Base-by-base conservation (phyloP, 192 early-diverging fungal genomes). In the Coemansia sp. region DNA sequence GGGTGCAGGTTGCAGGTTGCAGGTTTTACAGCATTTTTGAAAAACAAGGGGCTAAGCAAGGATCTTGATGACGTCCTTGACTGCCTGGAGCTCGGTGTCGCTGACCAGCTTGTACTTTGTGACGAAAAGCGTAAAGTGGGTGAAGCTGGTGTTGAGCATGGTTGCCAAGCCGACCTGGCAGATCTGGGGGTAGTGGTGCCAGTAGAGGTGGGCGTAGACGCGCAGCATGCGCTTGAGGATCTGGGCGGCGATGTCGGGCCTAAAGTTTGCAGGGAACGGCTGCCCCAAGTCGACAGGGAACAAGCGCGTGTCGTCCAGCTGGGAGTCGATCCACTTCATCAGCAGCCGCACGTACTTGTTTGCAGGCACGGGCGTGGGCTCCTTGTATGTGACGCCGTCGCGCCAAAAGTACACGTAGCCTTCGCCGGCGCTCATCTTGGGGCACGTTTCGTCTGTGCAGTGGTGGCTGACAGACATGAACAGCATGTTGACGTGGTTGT, bases 401-500 rank as follows among this genome's bases (percentile, higher is more conserved):
- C 87, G 87, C 96, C 96, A 98, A 56, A 91, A 88, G 79, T 93
- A 98, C 69, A 93, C 94, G 72, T 89, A 92, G 34, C 77, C 87
- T 5, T 89, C 81, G 64, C 96, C 95, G 20, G 95, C 96, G 30
- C 91, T 88, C 96, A 98, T 98, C 49, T 89, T 85, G 10, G 94
- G 94, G 71, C 96, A 98, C 12, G 85, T 83, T 38, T 91, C 87
- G 34, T 92, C 89, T 0, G 96, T 98, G 78, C 96, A 97, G 75
- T 92, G 93, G 74, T 90, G 89, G 38, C 89, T 87, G 36, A 93
- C 88, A 10, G 91, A 88, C 60, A 92, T 94, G 75, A 93, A 98
- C 10, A 98, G 81, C 89, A 97, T 89, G 81, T 96, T 97, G 62
- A 95, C 89, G 78, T 98, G 96, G 85, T 96, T 95, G 81, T 92